Evolutionary conservation across 345 rosid species (phyloP).

Genomic region (Cochlearia excelsa): DNA sequence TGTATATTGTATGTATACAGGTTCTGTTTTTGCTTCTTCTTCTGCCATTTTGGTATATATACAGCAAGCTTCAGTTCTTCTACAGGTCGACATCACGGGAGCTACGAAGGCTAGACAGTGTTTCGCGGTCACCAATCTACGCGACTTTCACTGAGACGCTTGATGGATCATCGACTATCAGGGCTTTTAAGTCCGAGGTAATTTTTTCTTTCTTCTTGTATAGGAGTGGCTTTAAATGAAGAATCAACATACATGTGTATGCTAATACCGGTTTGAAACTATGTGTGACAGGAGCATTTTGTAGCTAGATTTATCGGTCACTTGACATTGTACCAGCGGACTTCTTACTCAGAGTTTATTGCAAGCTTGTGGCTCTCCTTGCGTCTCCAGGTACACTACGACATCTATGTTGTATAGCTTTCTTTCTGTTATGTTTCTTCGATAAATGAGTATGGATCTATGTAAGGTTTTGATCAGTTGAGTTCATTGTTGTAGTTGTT

Average conservation of each 20-base stretch:
- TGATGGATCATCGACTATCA: constrained; percentile 86
- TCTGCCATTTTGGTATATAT: constrained; percentile 84
- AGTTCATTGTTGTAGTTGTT: constrained; percentile 50
- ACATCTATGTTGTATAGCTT: neutral
- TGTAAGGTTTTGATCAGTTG: constrained; percentile 13
- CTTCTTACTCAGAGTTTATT: constrained; percentile 70
- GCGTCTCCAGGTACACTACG: constrained; percentile 78
- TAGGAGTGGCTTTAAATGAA: neutral
- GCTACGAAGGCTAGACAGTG: constrained; percentile 85
- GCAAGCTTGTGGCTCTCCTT: constrained; percentile 97
- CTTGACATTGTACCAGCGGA: constrained; percentile 65
- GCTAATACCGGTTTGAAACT: neutral
- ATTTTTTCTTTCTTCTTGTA: constrained; percentile 17
- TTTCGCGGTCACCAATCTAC: constrained; percentile 91
- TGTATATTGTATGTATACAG: constrained; percentile 39
- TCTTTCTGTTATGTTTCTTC: constrained; percentile 1
- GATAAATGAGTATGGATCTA: neutral
- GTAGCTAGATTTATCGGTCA: constrained; percentile 56
- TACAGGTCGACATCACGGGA: constrained; percentile 97
- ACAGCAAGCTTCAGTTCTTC: constrained; percentile 88
- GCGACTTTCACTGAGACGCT: constrained; percentile 86
- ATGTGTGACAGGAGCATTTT: constrained; percentile 54
- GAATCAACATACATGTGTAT: constrained; percentile 8
- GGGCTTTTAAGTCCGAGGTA: constrained; percentile 86
- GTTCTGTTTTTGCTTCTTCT: constrained; percentile 75